phyloP scores from a whole-genome alignment of 2,329 filamentous ascomycete species.

The Hymenoscyphus occultus region DNA sequence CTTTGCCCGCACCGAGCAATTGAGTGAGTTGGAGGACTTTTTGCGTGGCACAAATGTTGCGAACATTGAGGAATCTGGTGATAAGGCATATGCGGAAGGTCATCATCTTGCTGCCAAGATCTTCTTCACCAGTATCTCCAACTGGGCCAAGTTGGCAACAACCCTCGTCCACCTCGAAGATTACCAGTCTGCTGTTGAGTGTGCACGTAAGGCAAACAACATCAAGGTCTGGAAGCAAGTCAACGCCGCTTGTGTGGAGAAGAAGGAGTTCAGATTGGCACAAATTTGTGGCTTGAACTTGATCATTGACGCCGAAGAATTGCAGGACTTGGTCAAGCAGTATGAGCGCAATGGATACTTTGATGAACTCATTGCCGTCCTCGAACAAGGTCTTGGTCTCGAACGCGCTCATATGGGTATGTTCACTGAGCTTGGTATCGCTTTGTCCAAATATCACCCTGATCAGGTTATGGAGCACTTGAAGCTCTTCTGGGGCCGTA shows the following conservation, averaged over 20 bases:
- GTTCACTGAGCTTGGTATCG: constrained; percentile 91
- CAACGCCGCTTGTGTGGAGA: constrained; percentile 89
- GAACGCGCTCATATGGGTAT: constrained; percentile 85
- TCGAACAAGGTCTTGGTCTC: constrained; percentile 91
- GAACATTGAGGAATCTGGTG: constrained; percentile 92
- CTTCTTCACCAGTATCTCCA: constrained; percentile 96
- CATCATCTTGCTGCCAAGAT: constrained; percentile 97
- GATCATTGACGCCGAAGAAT: constrained; percentile 94
- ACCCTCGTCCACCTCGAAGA: constrained; percentile 96
- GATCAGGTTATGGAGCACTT: constrained; percentile 98
- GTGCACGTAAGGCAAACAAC: constrained; percentile 96
- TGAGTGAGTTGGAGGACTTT: constrained; percentile 94
- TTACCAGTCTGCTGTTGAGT: constrained; percentile 96
- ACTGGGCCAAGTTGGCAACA: constrained; percentile 98
- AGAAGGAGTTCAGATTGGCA: constrained; percentile 98
- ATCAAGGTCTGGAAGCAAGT: constrained; percentile 99
- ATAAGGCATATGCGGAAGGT: constrained; percentile 95
- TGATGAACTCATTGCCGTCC: constrained; percentile 89
- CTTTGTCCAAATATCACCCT: constrained; percentile 89
- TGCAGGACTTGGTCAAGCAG: constrained; percentile 88
- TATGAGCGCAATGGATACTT: constrained; percentile 98
- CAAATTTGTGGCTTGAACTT: constrained; percentile 98
- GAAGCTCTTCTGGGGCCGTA: constrained; percentile 95
- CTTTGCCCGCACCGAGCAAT: constrained; percentile 87
- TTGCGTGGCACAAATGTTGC: constrained; percentile 89